A percentile compares a stretch with the other conserved stretches of the same genome.
Conservation (phyloP, 164 flowering plant genomes). For the Annona squamosa region DNA sequence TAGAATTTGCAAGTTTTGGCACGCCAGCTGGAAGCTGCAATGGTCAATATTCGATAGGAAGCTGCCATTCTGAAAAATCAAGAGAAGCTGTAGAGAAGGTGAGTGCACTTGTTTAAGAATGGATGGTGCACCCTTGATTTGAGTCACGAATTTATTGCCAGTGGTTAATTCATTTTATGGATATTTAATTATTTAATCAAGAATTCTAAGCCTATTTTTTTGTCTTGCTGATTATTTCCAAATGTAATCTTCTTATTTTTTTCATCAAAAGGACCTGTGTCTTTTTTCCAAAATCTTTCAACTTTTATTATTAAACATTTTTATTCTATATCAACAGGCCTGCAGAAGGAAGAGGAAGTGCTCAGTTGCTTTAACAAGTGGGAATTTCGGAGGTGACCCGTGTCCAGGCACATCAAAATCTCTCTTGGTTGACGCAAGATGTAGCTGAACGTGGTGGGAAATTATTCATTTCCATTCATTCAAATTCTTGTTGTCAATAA, state of each 20-base stretch:
- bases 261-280: too few relatives aligned
- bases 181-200: too few relatives aligned
- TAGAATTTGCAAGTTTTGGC: constrained; percentile 62
- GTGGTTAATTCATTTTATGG: too few relatives aligned
- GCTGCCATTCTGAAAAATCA: constrained; percentile 46
- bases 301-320: too few relatives aligned
- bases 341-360: constrained; percentile 46
- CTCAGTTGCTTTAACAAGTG: constrained; percentile 19
- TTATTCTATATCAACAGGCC: constrained; percentile 25
- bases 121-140: too few relatives aligned
- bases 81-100: constrained; percentile 39
- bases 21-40: constrained; percentile 45
- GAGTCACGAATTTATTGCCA: too few relatives aligned
- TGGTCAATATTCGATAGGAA: constrained; percentile 32
- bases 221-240: too few relatives aligned
- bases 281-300: too few relatives aligned
- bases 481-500: neutral
- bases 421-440: constrained; percentile 43
- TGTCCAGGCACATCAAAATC: constrained; percentile 40
- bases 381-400: constrained; percentile 42
- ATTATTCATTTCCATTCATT: neutral
- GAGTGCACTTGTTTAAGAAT: constrained; percentile 1
- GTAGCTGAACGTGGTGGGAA: constrained; percentile 14
- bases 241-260: too few relatives aligned
- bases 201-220: too few relatives aligned